Conservation (phyloP, 495 filamentous ascomycete genomes). For the Hypoxylon lienhwacheense region DNA sequence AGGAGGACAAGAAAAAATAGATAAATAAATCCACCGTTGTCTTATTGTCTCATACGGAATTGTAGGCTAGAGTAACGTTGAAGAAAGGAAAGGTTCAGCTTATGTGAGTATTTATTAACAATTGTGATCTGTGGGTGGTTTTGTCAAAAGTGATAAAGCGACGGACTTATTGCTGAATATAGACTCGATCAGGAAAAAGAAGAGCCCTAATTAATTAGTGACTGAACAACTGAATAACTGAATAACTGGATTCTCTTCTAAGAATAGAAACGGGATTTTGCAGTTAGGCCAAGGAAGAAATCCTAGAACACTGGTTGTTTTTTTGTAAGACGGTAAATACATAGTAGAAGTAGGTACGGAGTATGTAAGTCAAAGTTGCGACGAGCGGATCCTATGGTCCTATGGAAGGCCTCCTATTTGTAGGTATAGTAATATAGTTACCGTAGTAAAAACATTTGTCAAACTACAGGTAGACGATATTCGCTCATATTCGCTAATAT, state of each 20-base stretch:
- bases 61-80: too few species aligned
- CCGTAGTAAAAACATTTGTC: too few species aligned
- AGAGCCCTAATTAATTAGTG: too few species aligned
- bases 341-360: too few species aligned
- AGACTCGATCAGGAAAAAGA: conserved; percentile 23
- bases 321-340: conserved; percentile 23
- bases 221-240: conserved; percentile 6
- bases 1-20: too few species aligned
- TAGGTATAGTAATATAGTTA: too few species aligned
- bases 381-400: neutral
- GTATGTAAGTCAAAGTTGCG: conserved; percentile 13
- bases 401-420: too few species aligned
- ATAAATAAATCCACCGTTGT: neutral
- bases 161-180: conserved; percentile 23
- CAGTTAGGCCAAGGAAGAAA: conserved; percentile 16
- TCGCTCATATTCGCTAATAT: too few species aligned
- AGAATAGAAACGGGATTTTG: conserved; percentile 32
- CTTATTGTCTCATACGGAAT: neutral
- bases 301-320: conserved; percentile 11
- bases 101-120: neutral
- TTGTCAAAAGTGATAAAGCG: too few species aligned
- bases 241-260: conserved; percentile 10
- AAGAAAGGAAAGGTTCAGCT: neutral
- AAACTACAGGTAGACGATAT: too few species aligned
- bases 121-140: neutral